Percentiles rank a stretch among this genome's conserved stretches.
Conservation (phyloP, 129 eudicot genomes). For the Helichrysum umbraculigerum region DNA sequence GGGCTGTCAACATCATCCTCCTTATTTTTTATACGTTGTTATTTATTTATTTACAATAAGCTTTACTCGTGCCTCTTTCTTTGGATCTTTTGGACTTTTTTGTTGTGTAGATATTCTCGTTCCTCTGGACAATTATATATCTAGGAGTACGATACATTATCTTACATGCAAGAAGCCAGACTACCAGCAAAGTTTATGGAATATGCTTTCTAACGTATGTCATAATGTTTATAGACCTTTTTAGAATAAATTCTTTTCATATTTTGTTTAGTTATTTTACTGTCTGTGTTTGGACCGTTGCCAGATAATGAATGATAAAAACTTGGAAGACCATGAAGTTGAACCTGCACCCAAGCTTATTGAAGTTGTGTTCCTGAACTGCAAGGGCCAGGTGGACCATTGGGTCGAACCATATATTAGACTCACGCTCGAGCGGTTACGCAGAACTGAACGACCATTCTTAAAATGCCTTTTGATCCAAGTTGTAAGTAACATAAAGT, state of each 20-base stretch:
- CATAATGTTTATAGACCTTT: neutral
- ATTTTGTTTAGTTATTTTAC: neutral
- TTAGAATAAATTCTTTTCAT: neutral
- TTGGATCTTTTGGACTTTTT: neutral
- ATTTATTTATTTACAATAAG: neutral
- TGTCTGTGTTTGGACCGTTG: neutral
- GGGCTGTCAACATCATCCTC: no score
- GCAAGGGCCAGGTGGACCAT: constrained; percentile 85
- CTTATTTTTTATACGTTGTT: neutral
- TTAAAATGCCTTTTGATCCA: constrained; percentile 71
- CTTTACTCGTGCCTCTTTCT: neutral
- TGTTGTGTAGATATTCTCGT: constrained; percentile 63
- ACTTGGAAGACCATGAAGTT: constrained; percentile 81
- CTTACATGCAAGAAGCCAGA: constrained; percentile 84
- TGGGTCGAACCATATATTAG: constrained; percentile 90
- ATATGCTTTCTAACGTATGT: constrained; percentile 71
- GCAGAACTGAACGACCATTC: constrained; percentile 58
- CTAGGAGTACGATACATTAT: constrained; percentile 72
- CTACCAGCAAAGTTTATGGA: constrained; percentile 92
- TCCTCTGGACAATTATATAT: constrained; percentile 79
- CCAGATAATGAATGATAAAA: constrained; percentile 78
- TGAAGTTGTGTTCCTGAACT: constrained; percentile 72
- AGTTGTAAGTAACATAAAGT: constrained; percentile 59
- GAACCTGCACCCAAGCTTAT: constrained; percentile 95
- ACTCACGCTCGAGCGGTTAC: constrained; percentile 71